Evolutionary conservation across 129 eudicot species (phyloP).

Genomic region (Tanacetum coccineum): DNA sequence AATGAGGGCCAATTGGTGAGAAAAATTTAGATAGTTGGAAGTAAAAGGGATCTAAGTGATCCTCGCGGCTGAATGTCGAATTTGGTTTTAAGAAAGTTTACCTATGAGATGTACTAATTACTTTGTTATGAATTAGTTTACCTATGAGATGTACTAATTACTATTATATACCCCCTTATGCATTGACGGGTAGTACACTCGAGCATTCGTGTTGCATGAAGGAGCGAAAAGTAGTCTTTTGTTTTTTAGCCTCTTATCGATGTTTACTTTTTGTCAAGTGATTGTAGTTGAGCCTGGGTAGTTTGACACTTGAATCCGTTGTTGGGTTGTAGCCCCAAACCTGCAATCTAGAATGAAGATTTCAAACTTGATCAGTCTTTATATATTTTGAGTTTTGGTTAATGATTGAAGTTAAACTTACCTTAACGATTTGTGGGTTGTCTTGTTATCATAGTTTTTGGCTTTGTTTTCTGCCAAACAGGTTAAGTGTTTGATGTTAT

Average conservation of each 20-base stretch:
- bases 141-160: slow-evolving; percentile 23
- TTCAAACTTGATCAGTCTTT: background rate
- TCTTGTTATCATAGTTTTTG: no score
- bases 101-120: slow-evolving; percentile 13
- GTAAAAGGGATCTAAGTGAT: slow-evolving; percentile 18
- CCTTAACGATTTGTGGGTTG: no score
- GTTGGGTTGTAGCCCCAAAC: slow-evolving; percentile 2
- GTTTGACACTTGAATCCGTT: background rate
- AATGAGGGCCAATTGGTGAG: slow-evolving; percentile 17
- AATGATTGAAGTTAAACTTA: background rate
- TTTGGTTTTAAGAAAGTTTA: slow-evolving; percentile 10
- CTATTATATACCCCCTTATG: slow-evolving; percentile 23
- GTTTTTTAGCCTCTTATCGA: background rate
- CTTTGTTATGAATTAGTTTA: slow-evolving; percentile 6
- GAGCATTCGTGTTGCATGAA: slow-evolving; percentile 7
- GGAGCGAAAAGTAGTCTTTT: background rate
- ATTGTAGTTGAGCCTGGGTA: background rate
- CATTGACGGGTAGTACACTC: slow-evolving; percentile 10
- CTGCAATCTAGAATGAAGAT: background rate
- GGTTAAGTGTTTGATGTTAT: no score
- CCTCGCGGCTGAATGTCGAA: slow-evolving; percentile 22
- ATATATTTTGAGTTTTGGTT: background rate
- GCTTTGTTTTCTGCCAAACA: slow-evolving; percentile 1
- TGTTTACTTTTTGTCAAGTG: slow-evolving; percentile 4
- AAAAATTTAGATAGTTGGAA: slow-evolving; percentile 18